Conservation (phyloP, 202 grass and related monocot species). For the Hordeum pubiflorum region DNA sequence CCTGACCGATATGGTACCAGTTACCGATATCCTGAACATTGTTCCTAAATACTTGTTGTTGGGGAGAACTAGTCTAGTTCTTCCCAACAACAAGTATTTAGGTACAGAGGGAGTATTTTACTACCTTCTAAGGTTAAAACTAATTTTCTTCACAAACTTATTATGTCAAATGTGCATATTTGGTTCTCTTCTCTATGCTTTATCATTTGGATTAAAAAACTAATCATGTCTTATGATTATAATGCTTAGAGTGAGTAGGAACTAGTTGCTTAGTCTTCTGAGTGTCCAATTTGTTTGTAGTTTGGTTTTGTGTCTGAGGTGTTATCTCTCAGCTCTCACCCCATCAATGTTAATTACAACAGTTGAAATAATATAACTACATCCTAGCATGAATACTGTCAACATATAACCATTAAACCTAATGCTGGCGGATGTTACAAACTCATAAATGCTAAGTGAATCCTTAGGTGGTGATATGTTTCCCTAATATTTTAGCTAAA, state of each 20-base stretch:
- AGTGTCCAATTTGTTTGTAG: neutral
- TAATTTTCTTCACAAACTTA: slow-evolving; percentile 1
- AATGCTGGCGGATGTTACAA: neutral
- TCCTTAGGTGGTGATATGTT: slow-evolving; percentile 1
- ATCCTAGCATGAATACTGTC: slow-evolving; percentile 9
- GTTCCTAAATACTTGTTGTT: too few species aligned
- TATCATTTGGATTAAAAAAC: neutral
- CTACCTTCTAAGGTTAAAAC: neutral
- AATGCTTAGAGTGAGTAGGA: neutral
- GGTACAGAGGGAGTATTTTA: too few species aligned
- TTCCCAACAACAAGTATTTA: too few species aligned
- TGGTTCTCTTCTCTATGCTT: slow-evolving; percentile 1
- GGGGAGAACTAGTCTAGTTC: too few species aligned
- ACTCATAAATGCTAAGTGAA: neutral
- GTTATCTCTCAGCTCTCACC: neutral
- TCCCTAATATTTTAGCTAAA: neutral
- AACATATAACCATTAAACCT: neutral
- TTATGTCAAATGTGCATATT: slow-evolving; percentile 5
- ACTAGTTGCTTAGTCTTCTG: neutral
- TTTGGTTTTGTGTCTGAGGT: neutral
- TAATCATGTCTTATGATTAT: neutral
- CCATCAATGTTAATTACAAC: neutral
- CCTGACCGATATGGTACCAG: too few species aligned
- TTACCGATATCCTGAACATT: too few species aligned
- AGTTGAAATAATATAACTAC: neutral